These are phyloP conservation scores for Rubus idaeus DNA, from an alignment of 306 rosid species.

Conservation along the genomic window DNA sequence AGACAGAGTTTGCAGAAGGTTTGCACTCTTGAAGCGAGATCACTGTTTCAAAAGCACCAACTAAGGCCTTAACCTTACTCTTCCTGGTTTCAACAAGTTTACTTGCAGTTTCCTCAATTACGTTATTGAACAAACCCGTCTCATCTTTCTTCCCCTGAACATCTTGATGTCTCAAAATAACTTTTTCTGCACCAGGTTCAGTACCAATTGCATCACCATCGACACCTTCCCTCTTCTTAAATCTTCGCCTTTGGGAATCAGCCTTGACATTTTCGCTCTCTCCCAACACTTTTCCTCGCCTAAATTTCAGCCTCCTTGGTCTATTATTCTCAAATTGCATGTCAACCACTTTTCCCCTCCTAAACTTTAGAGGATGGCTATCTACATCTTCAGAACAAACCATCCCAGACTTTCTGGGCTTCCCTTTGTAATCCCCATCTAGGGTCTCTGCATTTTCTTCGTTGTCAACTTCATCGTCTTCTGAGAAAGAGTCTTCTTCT, in stretches of 20 bases:
- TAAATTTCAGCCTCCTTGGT: constrained; percentile 74
- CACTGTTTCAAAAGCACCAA: constrained; percentile 96
- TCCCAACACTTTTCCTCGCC: constrained; percentile 48
- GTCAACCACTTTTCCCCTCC: constrained; percentile 67
- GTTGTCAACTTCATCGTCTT: constrained; percentile 36
- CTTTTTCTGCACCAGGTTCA: constrained; percentile 39
- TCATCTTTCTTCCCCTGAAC: constrained; percentile 68
- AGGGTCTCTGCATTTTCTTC: constrained; percentile 35
- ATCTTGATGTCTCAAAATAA: constrained; percentile 78
- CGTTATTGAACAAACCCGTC: constrained; percentile 73
- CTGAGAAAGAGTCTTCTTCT: constrained; percentile 46
- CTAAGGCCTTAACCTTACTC: constrained; percentile 98
- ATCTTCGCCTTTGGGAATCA: constrained; percentile 41
- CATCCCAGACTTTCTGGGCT: constrained; percentile 32
- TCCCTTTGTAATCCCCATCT: constrained; percentile 33
- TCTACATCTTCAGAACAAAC: constrained; percentile 42
- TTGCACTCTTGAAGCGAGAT: constrained; percentile 89
- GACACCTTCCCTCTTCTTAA: constrained; percentile 43
- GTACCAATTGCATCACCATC: constrained; percentile 21
- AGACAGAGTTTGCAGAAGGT: constrained; percentile 41
- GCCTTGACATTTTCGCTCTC: constrained; percentile 34
- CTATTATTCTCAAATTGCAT: constrained; percentile 36
- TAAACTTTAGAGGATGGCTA: constrained; percentile 46
- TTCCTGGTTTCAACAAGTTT: constrained; percentile 71
- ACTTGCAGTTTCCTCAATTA: constrained; percentile 90